These are phyloP conservation scores for Xylaria cubensis DNA, from an alignment of 495 filamentous ascomycete species.

Conservation along the genomic window DNA sequence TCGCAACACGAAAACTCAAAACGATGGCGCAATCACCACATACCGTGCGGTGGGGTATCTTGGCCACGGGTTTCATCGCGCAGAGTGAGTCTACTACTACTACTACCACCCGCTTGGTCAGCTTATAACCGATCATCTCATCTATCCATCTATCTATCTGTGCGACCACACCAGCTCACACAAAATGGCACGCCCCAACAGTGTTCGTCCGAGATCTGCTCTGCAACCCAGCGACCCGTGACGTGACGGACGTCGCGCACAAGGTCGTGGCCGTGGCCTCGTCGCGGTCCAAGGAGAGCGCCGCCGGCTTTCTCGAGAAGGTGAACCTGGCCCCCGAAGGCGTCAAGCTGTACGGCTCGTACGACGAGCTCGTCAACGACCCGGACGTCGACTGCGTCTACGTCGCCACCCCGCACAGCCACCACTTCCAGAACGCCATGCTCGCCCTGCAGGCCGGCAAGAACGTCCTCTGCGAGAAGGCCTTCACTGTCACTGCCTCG, in stretches of 20 bases:
- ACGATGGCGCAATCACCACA: conserved; percentile 59
- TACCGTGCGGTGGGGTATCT: conserved; percentile 78
- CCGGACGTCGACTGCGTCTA: conserved; percentile 86
- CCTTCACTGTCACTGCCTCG: conserved; percentile 86
- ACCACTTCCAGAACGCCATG: conserved; percentile 92
- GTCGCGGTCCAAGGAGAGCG: conserved; percentile 71
- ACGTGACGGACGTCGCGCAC: conserved; percentile 77
- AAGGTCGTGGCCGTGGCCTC: conserved; percentile 82
- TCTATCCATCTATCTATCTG: neutral
- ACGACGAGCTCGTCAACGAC: conserved; percentile 78
- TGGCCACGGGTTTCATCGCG: conserved; percentile 84
- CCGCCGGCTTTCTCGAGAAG: conserved; percentile 73
- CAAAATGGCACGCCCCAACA: conserved; percentile 34
- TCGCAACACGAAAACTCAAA: conserved; percentile 1
- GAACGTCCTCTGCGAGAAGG: conserved; percentile 91
- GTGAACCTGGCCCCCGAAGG: conserved; percentile 63
- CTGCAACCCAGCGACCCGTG: conserved; percentile 73
- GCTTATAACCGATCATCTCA: neutral
- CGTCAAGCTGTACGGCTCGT: conserved; percentile 80
- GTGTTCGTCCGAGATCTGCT: conserved; percentile 86
- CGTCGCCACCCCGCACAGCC: conserved; percentile 92
- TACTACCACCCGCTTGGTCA: neutral
- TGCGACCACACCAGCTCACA: conserved; percentile 10
- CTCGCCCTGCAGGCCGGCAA: conserved; percentile 83
- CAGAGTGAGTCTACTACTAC: conserved; percentile 57